Conservation (phyloP, 805 yeast species). For the Myxozyma udenii region DNA sequence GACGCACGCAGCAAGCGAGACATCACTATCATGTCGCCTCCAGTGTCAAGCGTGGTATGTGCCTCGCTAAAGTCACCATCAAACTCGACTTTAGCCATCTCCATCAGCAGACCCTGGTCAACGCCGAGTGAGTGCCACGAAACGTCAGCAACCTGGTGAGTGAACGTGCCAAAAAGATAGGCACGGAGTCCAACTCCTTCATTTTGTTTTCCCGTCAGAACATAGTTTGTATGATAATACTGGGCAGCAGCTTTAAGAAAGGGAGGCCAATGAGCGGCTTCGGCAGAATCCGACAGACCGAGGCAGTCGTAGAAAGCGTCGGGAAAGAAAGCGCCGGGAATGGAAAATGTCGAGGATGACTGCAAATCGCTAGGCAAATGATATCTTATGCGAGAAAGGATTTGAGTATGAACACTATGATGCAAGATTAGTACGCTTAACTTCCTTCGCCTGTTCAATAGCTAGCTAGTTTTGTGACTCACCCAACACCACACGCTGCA, state of each 20-base stretch:
- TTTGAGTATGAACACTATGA: conserved; percentile 39
- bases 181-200: conserved; percentile 46
- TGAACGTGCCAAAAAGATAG: conserved; percentile 55
- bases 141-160: conserved; percentile 63
- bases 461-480: neutral
- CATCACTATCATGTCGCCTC: conserved; percentile 59
- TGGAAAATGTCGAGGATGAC: conserved; percentile 37
- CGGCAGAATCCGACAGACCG: conserved; percentile 52
- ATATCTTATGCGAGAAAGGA: conserved; percentile 38
- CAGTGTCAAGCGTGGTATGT: conserved; percentile 55
- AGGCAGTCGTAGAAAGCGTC: conserved; percentile 65
- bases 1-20: conserved; percentile 40
- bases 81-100: conserved; percentile 54
- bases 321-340: conserved; percentile 65
- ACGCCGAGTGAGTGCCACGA: conserved; percentile 65
- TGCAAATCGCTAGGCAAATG: conserved; percentile 41
- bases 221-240: conserved; percentile 42
- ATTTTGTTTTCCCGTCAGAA: conserved; percentile 24
- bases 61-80: conserved; percentile 49
- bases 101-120: conserved; percentile 53
- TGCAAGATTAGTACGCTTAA: neutral
- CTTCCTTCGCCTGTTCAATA: neutral
- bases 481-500: neutral
- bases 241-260: conserved; percentile 50
- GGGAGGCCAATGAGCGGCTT: conserved; percentile 69